Percentiles rank a stretch among this genome's conserved stretches.
phyloP scores from a whole-genome alignment of 495 filamentous ascomycete species.

The Neurospora tetrasperma region DNA sequence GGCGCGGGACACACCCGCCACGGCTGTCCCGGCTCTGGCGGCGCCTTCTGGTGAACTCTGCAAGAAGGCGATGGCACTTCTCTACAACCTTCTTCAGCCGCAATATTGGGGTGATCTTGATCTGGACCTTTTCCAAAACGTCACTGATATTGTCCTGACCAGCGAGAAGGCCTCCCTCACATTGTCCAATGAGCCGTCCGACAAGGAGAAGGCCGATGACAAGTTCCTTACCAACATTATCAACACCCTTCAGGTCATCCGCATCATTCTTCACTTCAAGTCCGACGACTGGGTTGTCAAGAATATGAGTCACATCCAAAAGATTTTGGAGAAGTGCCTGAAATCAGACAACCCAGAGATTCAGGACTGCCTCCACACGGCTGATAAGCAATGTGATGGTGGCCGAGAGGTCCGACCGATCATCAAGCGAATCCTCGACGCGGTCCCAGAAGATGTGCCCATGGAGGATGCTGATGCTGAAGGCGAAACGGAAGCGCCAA shows the following conservation, averaged over 20 bases:
- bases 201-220: conserved; percentile 79
- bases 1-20: conserved; percentile 42
- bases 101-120: conserved; percentile 89
- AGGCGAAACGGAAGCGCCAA: conserved; percentile 56
- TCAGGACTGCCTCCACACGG: conserved; percentile 76
- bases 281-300: conserved; percentile 79
- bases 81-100: conserved; percentile 79
- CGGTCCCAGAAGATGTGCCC: conserved; percentile 76
- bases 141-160: conserved; percentile 72
- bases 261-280: conserved; percentile 77
- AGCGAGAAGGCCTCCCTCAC: conserved; percentile 59
- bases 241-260: conserved; percentile 84
- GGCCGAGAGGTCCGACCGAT: conserved; percentile 53
- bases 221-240: conserved; percentile 72
- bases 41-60: conserved; percentile 59
- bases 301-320: conserved; percentile 67
- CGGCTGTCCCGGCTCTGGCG: conserved; percentile 39
- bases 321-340: conserved; percentile 79
- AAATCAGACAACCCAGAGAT: conserved; percentile 81
- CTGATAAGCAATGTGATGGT: conserved; percentile 55
- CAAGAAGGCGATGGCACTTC: conserved; percentile 69
- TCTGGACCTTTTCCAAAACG: conserved; percentile 79
- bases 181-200: conserved; percentile 66
- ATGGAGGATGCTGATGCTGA: conserved; percentile 89
- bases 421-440: conserved; percentile 72